Evolutionary conservation across 2,329 filamentous ascomycete species (phyloP), one percentile per base, ranked within the genome.

Genomic region (Penicillium occitanis): DNA sequence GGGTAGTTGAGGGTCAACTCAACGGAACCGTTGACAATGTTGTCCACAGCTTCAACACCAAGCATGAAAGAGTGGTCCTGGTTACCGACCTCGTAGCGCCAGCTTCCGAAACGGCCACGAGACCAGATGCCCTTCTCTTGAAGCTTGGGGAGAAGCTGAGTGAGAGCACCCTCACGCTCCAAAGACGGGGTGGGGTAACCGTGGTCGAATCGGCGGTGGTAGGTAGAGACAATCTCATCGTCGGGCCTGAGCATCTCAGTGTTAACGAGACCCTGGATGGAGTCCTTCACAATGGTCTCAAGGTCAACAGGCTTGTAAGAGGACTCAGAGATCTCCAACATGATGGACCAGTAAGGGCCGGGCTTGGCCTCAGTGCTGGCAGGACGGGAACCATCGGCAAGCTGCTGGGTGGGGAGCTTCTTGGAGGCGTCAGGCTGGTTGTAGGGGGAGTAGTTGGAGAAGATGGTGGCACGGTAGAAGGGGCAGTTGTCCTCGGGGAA

Each of bases 381-480:
- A 66, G 93, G 87, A 83, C 92, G 92, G 80, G 88, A 91, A 78
- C 95, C 95, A 74, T 97, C 86, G 66, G 91, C 95, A 50, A 93
- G 86, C 79, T 93, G 91, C 72, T 92, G 83, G 25, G 95, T 98
- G 46, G 93, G 88, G 65, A 99, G 88, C 86, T 96, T 95, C 77
- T 86, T 89, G 66, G 90, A 88, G 67, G 88, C 85, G 71, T 91
- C 84, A 40, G 95, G 95, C 84, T 98, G 95, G 86, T 99, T 99
- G 88, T 96, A 89, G 63, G 94, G 95, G 25, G 95, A 98, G 87
- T 99, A 99, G 88, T 99, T 99, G 82, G 94, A 98, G 88, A 99
- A 99, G 84, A 99, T 98, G 77, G 95, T 99, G 76, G 95, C 95
- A 73, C 95, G 92, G 87, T 99, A 99, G 87, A 99, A 99, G 78